Conservation (phyloP, 129 eudicot species). For the Tanacetum coccineum region DNA sequence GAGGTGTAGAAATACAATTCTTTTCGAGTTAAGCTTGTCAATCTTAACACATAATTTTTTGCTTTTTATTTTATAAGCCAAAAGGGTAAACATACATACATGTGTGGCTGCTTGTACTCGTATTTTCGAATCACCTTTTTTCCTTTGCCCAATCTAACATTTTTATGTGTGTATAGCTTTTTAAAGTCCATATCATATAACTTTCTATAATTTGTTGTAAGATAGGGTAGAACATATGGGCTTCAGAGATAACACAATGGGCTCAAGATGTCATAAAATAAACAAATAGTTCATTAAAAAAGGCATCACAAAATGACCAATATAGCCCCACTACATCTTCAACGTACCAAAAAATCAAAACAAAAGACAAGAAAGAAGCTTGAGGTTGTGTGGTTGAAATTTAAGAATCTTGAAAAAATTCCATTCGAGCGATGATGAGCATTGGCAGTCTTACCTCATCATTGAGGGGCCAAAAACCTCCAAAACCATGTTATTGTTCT, state of each 20-base stretch:
- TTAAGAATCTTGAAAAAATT: constrained; percentile 26
- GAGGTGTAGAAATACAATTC: too few species aligned
- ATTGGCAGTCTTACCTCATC: constrained; percentile 40
- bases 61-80: too few species aligned
- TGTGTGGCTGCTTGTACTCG: too few species aligned
- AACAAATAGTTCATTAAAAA: background rate
- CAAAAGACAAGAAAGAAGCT: background rate
- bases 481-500: constrained; percentile 30
- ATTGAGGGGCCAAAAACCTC: constrained; percentile 33
- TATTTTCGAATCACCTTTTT: too few species aligned
- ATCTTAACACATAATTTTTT: too few species aligned
- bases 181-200: too few species aligned
- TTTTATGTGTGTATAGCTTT: too few species aligned
- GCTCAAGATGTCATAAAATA: background rate
- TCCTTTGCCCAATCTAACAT: too few species aligned
- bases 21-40: too few species aligned
- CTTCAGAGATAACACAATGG: background rate
- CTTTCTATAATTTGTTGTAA: too few species aligned
- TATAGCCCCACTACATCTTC: background rate
- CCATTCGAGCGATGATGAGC: constrained; percentile 48
- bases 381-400: constrained; percentile 41
- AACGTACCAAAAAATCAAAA: background rate
- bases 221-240: background rate
- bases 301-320: background rate
- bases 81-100: too few species aligned